Conservation (phyloP, 2,329 filamentous ascomycete species). For the Scedosporium aurantiacum region DNA sequence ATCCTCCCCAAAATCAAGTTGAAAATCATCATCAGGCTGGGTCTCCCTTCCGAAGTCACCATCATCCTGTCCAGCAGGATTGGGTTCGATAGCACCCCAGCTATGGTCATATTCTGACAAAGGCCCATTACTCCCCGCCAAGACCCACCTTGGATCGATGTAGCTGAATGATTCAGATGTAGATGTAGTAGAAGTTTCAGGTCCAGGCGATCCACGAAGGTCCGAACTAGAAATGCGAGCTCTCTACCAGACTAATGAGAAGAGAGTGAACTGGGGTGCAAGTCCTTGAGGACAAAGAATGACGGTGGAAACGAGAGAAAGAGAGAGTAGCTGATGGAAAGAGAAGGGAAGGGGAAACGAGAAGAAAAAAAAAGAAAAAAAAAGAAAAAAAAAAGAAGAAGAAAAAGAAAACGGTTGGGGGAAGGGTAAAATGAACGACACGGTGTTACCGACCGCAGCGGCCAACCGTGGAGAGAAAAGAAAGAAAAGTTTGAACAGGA, state of each 20-base stretch:
- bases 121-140: background rate
- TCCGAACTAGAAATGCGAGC: background rate
- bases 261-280: background rate
- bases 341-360: too few species aligned
- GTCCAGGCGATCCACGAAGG: background rate
- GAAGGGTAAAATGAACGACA: background rate
- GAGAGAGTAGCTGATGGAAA: background rate
- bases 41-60: background rate
- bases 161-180: background rate
- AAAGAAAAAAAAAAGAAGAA: background rate
- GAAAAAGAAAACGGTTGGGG: background rate
- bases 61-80: background rate
- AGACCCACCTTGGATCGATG: background rate
- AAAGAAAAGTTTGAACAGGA: background rate
- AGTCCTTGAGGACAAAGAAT: background rate
- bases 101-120: background rate
- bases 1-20: background rate
- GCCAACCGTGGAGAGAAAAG: slow-evolving; percentile 1
- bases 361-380: too few species aligned
- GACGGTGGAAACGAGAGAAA: background rate
- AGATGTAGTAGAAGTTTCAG: background rate
- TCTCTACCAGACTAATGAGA: background rate
- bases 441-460: background rate
- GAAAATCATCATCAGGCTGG: background rate
- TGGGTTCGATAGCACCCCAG: background rate